Percentiles rank a stretch among this genome's conserved stretches.
Evolutionary conservation across 1,284 basidiomycete genomes (phyloP).

Genomic region (Termitomyces sp.): DNA sequence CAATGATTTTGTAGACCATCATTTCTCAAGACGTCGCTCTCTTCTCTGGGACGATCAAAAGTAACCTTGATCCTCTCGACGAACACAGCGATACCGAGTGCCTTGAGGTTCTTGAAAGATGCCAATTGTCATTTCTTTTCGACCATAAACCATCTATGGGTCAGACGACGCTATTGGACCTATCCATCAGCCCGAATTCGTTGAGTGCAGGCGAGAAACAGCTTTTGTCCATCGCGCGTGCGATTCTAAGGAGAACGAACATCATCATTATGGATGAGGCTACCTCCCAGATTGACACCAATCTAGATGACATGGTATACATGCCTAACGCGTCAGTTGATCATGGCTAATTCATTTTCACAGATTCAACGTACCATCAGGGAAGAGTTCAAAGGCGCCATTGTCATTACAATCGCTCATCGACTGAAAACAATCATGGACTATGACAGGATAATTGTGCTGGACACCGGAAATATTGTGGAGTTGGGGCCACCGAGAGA

Average conservation of each 20-base stretch:
- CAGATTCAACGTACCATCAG: slow-evolving; percentile 80
- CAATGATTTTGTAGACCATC: slow-evolving; percentile 47
- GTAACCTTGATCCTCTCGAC: slow-evolving; percentile 72
- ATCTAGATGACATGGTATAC: slow-evolving; percentile 59
- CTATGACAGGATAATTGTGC: slow-evolving; percentile 78
- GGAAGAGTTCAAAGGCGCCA: slow-evolving; percentile 65
- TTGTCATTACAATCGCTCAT: slow-evolving; percentile 84
- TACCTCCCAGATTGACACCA: slow-evolving; percentile 74
- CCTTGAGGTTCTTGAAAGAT: slow-evolving; percentile 58
- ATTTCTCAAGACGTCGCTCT: slow-evolving; percentile 82
- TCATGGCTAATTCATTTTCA: not conserved
- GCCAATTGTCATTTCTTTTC: slow-evolving; percentile 49
- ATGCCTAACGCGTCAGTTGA: not conserved
- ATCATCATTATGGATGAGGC: slow-evolving; percentile 86
- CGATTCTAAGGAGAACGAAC: slow-evolving; percentile 70
- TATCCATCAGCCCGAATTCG: slow-evolving; percentile 65
- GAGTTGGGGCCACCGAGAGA: slow-evolving; percentile 70
- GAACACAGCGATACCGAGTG: slow-evolving; percentile 61
- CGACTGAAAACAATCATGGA: slow-evolving; percentile 70
- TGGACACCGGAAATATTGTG: slow-evolving; percentile 61
- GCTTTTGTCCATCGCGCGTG: slow-evolving; percentile 69
- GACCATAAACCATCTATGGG: slow-evolving; percentile 27
- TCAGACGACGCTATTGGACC: slow-evolving; percentile 46
- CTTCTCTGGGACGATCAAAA: slow-evolving; percentile 80
- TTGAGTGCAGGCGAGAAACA: slow-evolving; percentile 80